These are phyloP conservation scores for Skeletonema potamos DNA, from an alignment of 108 stramenopile genomes.

Conservation along the genomic window DNA sequence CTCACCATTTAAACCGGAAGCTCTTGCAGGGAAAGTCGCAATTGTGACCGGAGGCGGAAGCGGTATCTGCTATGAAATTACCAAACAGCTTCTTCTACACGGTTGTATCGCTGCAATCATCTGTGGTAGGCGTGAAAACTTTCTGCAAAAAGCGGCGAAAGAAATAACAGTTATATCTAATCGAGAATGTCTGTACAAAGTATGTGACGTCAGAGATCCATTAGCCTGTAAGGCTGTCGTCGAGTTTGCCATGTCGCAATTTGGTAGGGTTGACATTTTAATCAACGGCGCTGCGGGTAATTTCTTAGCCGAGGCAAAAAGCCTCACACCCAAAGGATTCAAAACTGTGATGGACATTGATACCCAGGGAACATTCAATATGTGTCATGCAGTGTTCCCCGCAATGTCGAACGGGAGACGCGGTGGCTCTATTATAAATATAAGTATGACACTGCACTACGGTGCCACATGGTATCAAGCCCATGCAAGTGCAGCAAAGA, in stretches of 20 bases:
- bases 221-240: conserved; percentile 62
- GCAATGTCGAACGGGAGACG: conserved; percentile 48
- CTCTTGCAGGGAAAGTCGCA: conserved; percentile 74
- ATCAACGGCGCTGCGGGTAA: conserved; percentile 93
- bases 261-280: conserved; percentile 79
- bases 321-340: conserved; percentile 86
- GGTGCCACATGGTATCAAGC: conserved; percentile 89
- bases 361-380: conserved; percentile 89
- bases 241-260: conserved; percentile 48
- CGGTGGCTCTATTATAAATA: conserved; percentile 82
- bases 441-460: conserved; percentile 89
- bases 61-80: conserved; percentile 83
- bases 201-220: conserved; percentile 80
- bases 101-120: conserved; percentile 75
- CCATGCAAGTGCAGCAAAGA: conserved; percentile 92
- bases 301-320: conserved; percentile 84
- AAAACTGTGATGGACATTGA: conserved; percentile 95
- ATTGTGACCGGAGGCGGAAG: conserved; percentile 83
- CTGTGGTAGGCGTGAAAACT: conserved; percentile 71
- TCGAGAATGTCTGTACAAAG: conserved; percentile 52
- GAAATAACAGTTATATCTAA: conserved; percentile 43
- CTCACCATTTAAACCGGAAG: conserved; percentile 72
- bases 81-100: conserved; percentile 72
- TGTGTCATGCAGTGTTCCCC: conserved; percentile 81
- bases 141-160: conserved; percentile 64